Percentiles rank a stretch among this genome's conserved stretches.
phyloP scores from a whole-genome alignment of 805 yeast species.

The Pichia ethanolica region DNA sequence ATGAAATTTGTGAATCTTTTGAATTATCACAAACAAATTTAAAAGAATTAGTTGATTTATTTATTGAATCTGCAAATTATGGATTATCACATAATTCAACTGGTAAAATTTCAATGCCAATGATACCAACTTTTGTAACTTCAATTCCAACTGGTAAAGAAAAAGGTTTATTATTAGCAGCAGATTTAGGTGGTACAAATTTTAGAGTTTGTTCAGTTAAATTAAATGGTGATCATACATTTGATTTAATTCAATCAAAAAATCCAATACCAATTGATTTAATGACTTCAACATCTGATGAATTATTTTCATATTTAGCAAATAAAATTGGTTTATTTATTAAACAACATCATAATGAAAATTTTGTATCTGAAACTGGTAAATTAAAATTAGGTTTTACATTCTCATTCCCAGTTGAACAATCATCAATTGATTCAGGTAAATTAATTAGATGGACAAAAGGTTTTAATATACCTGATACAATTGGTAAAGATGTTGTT shows the following conservation, averaged over 20 bases:
- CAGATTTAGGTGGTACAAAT: conserved; percentile 94
- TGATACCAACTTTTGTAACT: conserved; percentile 92
- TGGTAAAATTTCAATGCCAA: conserved; percentile 52
- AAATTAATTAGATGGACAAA: conserved; percentile 91
- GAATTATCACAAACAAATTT: conserved; percentile 36
- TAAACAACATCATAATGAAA: conserved; percentile 49
- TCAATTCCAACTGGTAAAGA: conserved; percentile 81
- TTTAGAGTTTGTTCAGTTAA: conserved; percentile 88
- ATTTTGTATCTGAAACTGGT: conserved; percentile 11
- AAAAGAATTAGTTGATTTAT: conserved; percentile 43
- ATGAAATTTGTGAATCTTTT: conserved; percentile 33
- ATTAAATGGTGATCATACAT: conserved; percentile 73
- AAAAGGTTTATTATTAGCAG: conserved; percentile 76
- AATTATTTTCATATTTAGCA: conserved; percentile 71
- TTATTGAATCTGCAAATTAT: conserved; percentile 51
- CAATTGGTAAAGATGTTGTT: conserved; percentile 80
- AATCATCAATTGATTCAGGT: conserved; percentile 73
- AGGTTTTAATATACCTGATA: conserved; percentile 82
- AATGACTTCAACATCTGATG: conserved; percentile 59
- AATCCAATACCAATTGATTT: conserved; percentile 71
- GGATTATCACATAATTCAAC: conserved; percentile 42
- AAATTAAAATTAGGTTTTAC: conserved; percentile 81
- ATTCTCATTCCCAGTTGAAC: conserved; percentile 88
- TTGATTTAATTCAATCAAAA: conserved; percentile 67
- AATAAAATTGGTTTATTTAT: conserved; percentile 60